A percentile compares a stretch with the other conserved stretches of the same genome.
Conservation (phyloP, 2,329 filamentous ascomycete genomes). For the Alternaria solani region DNA sequence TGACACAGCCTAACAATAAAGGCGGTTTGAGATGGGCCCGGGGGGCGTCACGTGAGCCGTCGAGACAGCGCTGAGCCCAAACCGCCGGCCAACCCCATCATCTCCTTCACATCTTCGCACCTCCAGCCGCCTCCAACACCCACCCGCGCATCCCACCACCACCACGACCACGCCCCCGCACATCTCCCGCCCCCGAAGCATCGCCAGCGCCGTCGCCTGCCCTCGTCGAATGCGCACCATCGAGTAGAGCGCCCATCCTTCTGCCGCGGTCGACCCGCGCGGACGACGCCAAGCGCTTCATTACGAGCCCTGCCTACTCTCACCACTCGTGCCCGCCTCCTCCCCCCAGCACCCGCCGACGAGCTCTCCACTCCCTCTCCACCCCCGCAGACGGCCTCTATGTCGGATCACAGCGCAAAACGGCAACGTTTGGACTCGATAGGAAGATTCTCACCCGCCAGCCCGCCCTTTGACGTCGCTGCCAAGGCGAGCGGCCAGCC, state of each 20-base stretch:
- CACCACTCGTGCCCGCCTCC: slow-evolving; percentile 27
- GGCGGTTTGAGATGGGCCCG: slow-evolving; percentile 12
- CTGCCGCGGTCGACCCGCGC: slow-evolving; percentile 44
- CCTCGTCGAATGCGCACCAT: slow-evolving; percentile 41
- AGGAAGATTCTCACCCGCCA: slow-evolving; percentile 56
- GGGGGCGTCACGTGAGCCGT: slow-evolving; percentile 17
- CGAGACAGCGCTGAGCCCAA: slow-evolving; percentile 23
- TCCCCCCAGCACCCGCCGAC: slow-evolving; percentile 24
- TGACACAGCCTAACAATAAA: slow-evolving; percentile 15
- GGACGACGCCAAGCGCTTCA: slow-evolving; percentile 39
- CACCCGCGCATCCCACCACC: slow-evolving; percentile 13
- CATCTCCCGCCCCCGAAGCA: slow-evolving; percentile 10
- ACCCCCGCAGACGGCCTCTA: slow-evolving; percentile 27
- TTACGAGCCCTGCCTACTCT: slow-evolving; percentile 34
- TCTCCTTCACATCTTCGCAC: slow-evolving; percentile 23
- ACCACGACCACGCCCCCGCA: neutral
- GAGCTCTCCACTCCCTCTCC: slow-evolving; percentile 14
- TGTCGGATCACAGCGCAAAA: slow-evolving; percentile 50
- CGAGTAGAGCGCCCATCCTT: slow-evolving; percentile 35
- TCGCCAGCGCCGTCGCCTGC: slow-evolving; percentile 14
- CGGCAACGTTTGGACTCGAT: slow-evolving; percentile 51
- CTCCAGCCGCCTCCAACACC: slow-evolving; percentile 22
- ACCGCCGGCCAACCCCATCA: slow-evolving; percentile 23
- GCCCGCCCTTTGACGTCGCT: slow-evolving; percentile 52
- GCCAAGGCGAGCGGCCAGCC: slow-evolving; percentile 48